Conservation (phyloP, 768 basidiomycete genomes). For the Jaapia argillacea region DNA sequence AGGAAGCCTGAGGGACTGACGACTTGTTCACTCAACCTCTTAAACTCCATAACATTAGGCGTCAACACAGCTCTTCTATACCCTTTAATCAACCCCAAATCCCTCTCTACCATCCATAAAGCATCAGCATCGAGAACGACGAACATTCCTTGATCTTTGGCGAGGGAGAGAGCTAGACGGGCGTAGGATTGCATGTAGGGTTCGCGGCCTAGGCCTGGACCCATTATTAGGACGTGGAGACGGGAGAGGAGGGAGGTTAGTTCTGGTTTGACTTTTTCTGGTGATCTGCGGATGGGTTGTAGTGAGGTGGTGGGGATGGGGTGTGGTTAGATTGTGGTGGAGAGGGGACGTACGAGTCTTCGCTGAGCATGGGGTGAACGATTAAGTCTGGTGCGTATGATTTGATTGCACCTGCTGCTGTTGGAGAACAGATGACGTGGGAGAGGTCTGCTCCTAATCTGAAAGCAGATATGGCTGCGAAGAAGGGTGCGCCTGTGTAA, state of each 20-base stretch:
- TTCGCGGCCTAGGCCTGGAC: constrained; percentile 91
- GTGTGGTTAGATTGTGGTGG: not conserved
- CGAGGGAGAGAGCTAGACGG: constrained; percentile 62
- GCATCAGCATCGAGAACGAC: constrained; percentile 94
- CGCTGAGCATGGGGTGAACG: constrained; percentile 84
- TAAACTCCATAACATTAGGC: constrained; percentile 92
- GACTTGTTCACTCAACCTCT: constrained; percentile 65
- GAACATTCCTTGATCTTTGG: constrained; percentile 65
- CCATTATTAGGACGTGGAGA: constrained; percentile 87
- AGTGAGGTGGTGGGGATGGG: not conserved
- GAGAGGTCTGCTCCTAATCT: constrained; percentile 89
- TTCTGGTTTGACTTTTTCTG: constrained; percentile 35
- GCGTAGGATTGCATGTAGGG: constrained; percentile 84
- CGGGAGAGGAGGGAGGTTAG: constrained; percentile 68
- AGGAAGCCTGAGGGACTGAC: no score
- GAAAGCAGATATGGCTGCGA: constrained; percentile 85
- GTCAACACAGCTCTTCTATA: constrained; percentile 86
- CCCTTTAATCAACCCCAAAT: constrained; percentile 65
- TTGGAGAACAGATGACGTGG: constrained; percentile 94
- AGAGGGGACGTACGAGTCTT: constrained; percentile 42
- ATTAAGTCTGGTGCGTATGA: constrained; percentile 96
- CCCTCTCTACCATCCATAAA: constrained; percentile 72
- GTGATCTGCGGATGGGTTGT: constrained; percentile 13
- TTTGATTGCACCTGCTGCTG: constrained; percentile 89
- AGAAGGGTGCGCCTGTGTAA: constrained; percentile 96